A percentile compares a stretch with the other conserved stretches of the same genome.
These are phyloP conservation scores for Blumeriella jaapii DNA, from an alignment of 2,329 filamentous ascomycete genomes.

Conservation along the genomic window DNA sequence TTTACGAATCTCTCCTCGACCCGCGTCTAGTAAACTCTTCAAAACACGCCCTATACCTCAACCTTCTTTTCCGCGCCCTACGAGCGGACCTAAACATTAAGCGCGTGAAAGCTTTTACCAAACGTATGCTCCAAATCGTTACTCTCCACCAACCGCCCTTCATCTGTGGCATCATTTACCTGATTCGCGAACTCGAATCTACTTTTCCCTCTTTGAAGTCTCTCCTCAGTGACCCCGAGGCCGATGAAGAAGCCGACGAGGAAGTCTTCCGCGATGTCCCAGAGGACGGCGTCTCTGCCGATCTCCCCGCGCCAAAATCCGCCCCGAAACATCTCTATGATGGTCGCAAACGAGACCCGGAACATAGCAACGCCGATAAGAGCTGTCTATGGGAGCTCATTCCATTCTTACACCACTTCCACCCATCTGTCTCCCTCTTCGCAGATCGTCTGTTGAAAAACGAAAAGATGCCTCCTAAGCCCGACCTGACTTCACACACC, in stretches of 20 bases:
- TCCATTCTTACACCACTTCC: slow-evolving; percentile 72
- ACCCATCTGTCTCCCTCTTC: slow-evolving; percentile 83
- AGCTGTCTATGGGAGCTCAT: slow-evolving; percentile 87
- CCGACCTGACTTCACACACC: slow-evolving; percentile 80
- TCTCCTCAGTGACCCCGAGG: slow-evolving; percentile 71
- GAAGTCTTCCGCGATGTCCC: slow-evolving; percentile 49
- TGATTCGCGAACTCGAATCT: slow-evolving; percentile 68
- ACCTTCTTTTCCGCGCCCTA: slow-evolving; percentile 76
- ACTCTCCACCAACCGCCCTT: slow-evolving; percentile 87
- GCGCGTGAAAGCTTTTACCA: slow-evolving; percentile 90
- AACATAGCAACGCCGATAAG: slow-evolving; percentile 83
- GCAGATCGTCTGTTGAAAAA: slow-evolving; percentile 60
- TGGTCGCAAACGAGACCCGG: slow-evolving; percentile 80
- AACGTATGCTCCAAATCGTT: slow-evolving; percentile 79
- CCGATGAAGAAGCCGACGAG: slow-evolving; percentile 53
- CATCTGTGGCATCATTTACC: slow-evolving; percentile 82
- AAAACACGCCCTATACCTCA: slow-evolving; percentile 91
- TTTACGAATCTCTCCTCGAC: slow-evolving; percentile 91
- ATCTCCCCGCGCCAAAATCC: not conserved
- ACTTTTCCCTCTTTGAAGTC: slow-evolving; percentile 72
- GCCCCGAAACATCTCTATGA: slow-evolving; percentile 48
- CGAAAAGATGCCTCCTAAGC: slow-evolving; percentile 68
- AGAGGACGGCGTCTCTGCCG: slow-evolving; percentile 36
- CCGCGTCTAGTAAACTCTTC: slow-evolving; percentile 80
- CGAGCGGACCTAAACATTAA: slow-evolving; percentile 86